Evolutionary conservation across 73 alveolate species (phyloP).

Genomic region (Tetrahymena elliotti): DNA sequence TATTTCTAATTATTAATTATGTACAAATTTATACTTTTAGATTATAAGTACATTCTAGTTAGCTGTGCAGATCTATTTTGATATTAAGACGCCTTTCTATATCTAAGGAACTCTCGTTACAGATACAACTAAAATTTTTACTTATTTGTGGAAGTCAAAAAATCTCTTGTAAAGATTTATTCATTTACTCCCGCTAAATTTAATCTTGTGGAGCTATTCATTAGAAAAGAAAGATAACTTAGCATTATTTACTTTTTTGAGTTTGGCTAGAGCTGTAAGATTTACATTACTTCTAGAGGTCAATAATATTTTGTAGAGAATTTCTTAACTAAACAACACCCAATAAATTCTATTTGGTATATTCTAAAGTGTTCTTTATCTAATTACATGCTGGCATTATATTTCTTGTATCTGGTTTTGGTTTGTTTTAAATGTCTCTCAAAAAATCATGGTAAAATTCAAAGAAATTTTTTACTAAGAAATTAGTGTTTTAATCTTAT

Average conservation of each 20-base stretch:
- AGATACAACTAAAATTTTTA: not conserved
- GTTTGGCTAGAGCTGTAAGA: not conserved
- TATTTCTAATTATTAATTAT: not conserved
- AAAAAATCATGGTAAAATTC: not conserved
- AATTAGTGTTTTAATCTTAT: not conserved
- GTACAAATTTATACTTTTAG: not conserved
- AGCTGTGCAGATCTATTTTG: not conserved
- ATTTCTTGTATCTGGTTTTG: not conserved
- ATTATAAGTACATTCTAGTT: not conserved
- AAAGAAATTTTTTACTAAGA: not conserved
- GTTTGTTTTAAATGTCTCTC: not conserved
- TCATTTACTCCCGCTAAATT: not conserved
- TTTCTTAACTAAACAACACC: not conserved
- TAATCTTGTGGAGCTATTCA: not conserved
- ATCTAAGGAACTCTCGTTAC: not conserved
- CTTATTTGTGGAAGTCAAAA: not conserved
- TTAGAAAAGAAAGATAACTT: not conserved
- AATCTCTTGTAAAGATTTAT: not conserved
- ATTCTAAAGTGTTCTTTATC: not conserved
- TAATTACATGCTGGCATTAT: not conserved
- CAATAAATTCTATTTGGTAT: not conserved
- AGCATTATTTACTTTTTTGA: not conserved
- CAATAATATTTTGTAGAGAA: not conserved
- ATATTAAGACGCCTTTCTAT: not conserved
- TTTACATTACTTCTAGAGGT: not conserved